phyloP scores from a whole-genome alignment of 2,329 filamentous ascomycete species.

The Pyrenochaeta sp. region DNA sequence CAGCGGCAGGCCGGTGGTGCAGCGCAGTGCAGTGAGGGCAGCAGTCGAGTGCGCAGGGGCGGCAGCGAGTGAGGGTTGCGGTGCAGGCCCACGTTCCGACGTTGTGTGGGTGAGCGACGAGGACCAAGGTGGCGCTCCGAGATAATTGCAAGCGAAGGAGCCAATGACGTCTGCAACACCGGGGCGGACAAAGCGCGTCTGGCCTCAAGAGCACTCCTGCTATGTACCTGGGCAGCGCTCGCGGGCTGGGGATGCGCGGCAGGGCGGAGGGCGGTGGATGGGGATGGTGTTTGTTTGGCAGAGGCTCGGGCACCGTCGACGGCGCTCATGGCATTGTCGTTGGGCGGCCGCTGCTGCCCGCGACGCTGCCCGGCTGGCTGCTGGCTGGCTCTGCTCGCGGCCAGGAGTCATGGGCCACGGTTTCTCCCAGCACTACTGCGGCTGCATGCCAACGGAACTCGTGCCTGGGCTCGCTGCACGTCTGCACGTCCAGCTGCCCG shows the following conservation, averaged over 20 bases:
- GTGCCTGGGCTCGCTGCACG: no score
- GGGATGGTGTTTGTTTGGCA: neutral
- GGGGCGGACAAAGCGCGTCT: slow-evolving; percentile 8
- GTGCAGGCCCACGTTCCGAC: slow-evolving; percentile 39
- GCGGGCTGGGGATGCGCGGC: slow-evolving; percentile 1
- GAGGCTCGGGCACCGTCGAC: no score
- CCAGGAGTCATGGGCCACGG: no score
- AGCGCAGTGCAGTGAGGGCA: no score
- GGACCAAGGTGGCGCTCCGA: slow-evolving; percentile 27
- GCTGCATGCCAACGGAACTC: no score
- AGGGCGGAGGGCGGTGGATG: neutral
- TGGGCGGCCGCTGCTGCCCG: no score
- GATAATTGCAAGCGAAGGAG: slow-evolving; percentile 29
- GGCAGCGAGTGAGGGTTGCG: slow-evolving; percentile 30
- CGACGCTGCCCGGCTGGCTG: no score
- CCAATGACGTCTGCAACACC: slow-evolving; percentile 35
- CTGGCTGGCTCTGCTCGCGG: no score
- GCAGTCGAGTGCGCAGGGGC: slow-evolving; percentile 18
- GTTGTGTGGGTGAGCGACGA: slow-evolving; percentile 32
- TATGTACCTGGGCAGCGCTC: neutral
- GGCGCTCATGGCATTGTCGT: no score
- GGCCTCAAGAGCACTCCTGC: neutral
- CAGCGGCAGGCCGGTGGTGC: no score
- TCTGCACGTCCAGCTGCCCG: no score
- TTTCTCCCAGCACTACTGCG: no score